Conservation (phyloP, 345 rosid species). For the Geranium brycei region DNA sequence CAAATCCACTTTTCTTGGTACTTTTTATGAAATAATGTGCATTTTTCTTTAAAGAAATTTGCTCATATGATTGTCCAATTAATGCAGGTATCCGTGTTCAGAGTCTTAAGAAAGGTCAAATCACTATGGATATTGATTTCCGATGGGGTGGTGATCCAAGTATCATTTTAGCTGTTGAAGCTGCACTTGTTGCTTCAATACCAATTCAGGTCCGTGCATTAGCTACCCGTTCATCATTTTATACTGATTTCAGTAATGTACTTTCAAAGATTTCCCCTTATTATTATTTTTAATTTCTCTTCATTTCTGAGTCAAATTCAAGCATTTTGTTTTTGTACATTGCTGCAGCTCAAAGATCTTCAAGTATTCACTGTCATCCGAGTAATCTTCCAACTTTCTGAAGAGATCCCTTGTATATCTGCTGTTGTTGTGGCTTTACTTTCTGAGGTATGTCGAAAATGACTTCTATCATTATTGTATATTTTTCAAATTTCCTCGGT, state of each 20-base stretch:
- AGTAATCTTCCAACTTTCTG: conserved; percentile 94
- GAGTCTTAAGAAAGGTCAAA: conserved; percentile 91
- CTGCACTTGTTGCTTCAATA: conserved; percentile 92
- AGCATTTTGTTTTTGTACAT: neutral
- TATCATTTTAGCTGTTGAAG: conserved; percentile 81
- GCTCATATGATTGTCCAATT: conserved; percentile 12
- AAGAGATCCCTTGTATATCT: conserved; percentile 96
- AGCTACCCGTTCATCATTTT: neutral
- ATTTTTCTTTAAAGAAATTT: neutral
- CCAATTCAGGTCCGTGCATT: conserved; percentile 77
- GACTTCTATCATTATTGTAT: neutral
- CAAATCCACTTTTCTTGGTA: too few species aligned
- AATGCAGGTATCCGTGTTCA: conserved; percentile 88
- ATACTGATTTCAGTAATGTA: neutral
- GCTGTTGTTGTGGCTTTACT: conserved; percentile 95
- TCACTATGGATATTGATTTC: conserved; percentile 90
- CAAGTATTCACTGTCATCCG: conserved; percentile 90
- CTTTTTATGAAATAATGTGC: neutral
- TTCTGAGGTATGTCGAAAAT: conserved; percentile 49
- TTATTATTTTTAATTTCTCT: conserved; percentile 3
- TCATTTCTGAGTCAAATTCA: neutral
- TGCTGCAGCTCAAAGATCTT: conserved; percentile 81
- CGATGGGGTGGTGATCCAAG: conserved; percentile 99
- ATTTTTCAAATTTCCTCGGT: neutral
- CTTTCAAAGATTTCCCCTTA: neutral